Evolutionary conservation across 2,329 filamentous ascomycete species (phyloP).

Genomic region (Coniochaeta sp.): DNA sequence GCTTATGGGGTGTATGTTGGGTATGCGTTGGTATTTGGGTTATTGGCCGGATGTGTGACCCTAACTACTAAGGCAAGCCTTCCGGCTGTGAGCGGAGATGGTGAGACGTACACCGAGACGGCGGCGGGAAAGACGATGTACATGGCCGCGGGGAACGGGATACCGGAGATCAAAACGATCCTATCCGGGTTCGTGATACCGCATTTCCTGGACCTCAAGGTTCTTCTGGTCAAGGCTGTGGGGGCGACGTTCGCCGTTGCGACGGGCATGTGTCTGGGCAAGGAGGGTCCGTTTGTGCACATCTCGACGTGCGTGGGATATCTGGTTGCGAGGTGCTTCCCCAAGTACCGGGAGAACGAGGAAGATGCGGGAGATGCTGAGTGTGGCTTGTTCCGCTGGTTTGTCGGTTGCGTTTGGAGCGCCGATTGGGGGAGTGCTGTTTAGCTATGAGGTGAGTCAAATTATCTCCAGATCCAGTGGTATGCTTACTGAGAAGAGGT

Average conservation of each 20-base stretch:
- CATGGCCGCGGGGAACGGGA: conserved; percentile 51
- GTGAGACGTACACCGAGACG: conserved; percentile 10
- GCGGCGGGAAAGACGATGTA: conserved; percentile 41
- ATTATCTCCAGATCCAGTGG: background rate
- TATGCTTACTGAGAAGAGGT: background rate
- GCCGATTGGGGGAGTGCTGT: conserved; percentile 54
- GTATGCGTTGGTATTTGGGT: conserved; percentile 17
- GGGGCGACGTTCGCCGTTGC: conserved; percentile 51
- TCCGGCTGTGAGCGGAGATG: conserved; percentile 28
- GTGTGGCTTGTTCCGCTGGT: conserved; percentile 49
- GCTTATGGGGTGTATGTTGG: conserved; percentile 19
- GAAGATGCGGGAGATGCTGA: conserved; percentile 52
- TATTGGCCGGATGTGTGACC: conserved; percentile 18
- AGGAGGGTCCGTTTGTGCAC: conserved; percentile 57
- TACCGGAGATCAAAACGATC: conserved; percentile 57
- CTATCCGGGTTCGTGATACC: conserved; percentile 55
- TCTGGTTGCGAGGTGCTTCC: conserved; percentile 41
- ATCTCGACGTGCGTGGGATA: conserved; percentile 52
- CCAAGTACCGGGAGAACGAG: conserved; percentile 50
- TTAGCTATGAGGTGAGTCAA: conserved; percentile 37
- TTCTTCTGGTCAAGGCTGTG: conserved; percentile 49
- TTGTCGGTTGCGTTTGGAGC: conserved; percentile 56
- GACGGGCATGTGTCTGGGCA: conserved; percentile 53
- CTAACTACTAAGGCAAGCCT: conserved; percentile 34
- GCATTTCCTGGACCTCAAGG: conserved; percentile 46